phyloP scores from a whole-genome alignment of 2,329 filamentous ascomycete genomes.

The Ramularia endophylla region DNA sequence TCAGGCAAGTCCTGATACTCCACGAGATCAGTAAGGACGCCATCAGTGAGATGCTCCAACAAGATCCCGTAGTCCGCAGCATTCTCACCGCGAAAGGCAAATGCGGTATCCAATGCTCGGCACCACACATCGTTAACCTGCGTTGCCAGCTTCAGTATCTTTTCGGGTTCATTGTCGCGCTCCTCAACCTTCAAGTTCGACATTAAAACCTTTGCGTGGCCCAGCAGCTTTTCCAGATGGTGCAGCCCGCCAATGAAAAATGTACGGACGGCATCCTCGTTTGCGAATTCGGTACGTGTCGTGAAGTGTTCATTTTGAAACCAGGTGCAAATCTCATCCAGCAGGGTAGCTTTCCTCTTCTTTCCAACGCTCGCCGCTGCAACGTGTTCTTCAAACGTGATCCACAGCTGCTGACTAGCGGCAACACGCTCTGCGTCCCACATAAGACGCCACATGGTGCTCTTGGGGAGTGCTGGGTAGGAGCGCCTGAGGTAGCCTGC shows the following conservation, averaged over 20 bases:
- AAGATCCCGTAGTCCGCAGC: conserved; percentile 66
- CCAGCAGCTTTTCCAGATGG: conserved; percentile 24
- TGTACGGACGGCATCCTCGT: conserved; percentile 73
- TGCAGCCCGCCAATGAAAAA: conserved; percentile 60
- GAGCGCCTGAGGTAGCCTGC: conserved; percentile 64
- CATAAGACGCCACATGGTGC: conserved; percentile 73
- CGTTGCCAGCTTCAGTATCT: conserved; percentile 44
- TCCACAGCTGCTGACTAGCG: conserved; percentile 74
- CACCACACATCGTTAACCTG: conserved; percentile 74
- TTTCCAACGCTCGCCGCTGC: conserved; percentile 39
- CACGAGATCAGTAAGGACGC: conserved; percentile 43
- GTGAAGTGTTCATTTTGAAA: conserved; percentile 72
- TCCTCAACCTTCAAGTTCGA: conserved; percentile 17
- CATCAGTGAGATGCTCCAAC: conserved; percentile 53
- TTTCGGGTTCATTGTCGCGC: conserved; percentile 22
- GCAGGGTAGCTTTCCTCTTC: conserved; percentile 61
- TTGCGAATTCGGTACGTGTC: conserved; percentile 57
- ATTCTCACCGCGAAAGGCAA: conserved; percentile 66
- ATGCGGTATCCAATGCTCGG: conserved; percentile 56
- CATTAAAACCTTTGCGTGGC: conserved; percentile 15
- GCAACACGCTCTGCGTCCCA: conserved; percentile 86
- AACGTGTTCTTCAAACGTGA: conserved; percentile 65
- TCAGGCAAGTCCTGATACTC: conserved; percentile 64
- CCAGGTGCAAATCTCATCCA: conserved; percentile 67
- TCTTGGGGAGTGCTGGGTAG: conserved; percentile 57